Evolutionary conservation across 2,329 filamentous ascomycete species (phyloP).

Genomic region (Neonectria neomacrospora): DNA sequence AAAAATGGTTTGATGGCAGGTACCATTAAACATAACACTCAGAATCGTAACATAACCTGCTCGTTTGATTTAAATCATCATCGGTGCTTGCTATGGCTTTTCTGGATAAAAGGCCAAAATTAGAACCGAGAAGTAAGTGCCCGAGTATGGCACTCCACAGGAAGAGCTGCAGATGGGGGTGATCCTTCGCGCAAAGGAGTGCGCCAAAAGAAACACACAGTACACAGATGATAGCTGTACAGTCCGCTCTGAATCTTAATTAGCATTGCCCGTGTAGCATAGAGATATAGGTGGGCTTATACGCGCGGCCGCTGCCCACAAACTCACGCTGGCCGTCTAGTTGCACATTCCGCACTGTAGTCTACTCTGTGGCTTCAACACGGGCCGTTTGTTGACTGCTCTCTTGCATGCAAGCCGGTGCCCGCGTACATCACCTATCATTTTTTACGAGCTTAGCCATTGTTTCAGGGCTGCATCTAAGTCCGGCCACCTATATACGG

Average conservation of each 20-base stretch:
- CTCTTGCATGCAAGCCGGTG: background rate
- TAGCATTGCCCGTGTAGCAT: background rate
- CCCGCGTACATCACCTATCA: background rate
- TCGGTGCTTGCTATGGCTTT: background rate
- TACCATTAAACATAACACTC: background rate
- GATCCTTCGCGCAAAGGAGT: background rate
- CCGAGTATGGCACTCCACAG: background rate
- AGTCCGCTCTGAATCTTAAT: background rate
- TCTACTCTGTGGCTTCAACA: background rate
- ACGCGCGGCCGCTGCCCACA: background rate
- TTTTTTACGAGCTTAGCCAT: background rate
- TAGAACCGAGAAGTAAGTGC: background rate
- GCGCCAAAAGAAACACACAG: background rate
- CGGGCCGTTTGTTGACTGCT: background rate
- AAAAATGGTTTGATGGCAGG: background rate
- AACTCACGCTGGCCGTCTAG: background rate
- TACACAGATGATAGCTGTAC: background rate
- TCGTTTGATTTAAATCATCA: background rate
- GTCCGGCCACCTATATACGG: background rate
- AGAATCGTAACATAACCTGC: background rate
- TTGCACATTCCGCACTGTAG: background rate
- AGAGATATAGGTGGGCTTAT: background rate
- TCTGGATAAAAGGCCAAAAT: background rate
- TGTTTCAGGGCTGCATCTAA: slow-evolving; percentile 6
- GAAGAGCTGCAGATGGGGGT: background rate